phyloP scores from a whole-genome alignment of 345 rosid genomes.

The Stellera chamaejasme region DNA sequence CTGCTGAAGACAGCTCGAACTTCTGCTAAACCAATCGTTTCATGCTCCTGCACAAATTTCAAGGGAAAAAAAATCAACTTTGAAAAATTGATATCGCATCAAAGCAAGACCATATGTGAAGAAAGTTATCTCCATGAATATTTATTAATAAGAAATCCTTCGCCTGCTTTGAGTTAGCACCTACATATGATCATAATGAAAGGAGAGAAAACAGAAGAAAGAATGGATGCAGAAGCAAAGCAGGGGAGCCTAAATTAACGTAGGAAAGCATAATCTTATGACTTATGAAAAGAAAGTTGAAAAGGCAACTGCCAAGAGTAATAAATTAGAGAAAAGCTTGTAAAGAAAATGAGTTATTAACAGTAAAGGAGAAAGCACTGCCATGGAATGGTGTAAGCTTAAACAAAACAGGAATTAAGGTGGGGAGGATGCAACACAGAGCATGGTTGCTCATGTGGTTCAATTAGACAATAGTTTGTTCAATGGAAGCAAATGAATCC shows the following conservation, averaged over 20 bases:
- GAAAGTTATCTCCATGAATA: background rate
- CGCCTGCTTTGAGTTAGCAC: background rate
- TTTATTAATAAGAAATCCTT: background rate
- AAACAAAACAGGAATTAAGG: no score
- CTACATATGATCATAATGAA: background rate
- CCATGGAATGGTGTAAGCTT: no score
- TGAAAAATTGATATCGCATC: constrained; percentile 6
- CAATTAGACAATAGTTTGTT: no score
- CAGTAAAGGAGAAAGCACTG: no score
- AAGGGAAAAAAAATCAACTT: constrained; percentile 21
- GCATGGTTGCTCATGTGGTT: no score
- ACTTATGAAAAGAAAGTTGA: background rate
- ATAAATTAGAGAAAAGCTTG: background rate
- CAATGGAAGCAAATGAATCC: no score
- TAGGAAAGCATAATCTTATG: background rate
- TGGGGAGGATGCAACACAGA: no score
- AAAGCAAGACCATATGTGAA: no score
- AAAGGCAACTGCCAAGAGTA: background rate
- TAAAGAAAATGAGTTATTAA: no score
- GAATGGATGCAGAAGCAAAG: background rate
- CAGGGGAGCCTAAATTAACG: background rate
- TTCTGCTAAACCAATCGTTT: constrained; percentile 74
- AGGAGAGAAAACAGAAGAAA: constrained; percentile 2
- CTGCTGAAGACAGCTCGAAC: constrained; percentile 92
- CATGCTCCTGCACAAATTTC: constrained; percentile 55